phyloP scores from a whole-genome alignment of 164 flowering plant species.

The Macadamia integrifolia region DNA sequence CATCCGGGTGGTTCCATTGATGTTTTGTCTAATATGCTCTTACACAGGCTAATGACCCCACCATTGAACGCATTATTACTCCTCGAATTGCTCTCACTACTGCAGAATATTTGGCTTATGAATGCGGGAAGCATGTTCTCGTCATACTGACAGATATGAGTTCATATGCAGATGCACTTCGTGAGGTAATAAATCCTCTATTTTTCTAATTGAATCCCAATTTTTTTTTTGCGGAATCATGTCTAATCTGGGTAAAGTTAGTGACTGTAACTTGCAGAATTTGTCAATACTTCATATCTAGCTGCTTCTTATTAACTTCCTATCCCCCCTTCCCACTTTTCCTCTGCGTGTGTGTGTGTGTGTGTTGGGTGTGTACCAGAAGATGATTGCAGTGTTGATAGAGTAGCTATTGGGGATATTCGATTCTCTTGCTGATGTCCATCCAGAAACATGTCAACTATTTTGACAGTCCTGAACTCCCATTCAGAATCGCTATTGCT shows the following conservation, averaged over 20 bases:
- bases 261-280: not conserved
- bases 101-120: conserved; percentile 96
- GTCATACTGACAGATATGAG: conserved; percentile 97
- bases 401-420: too few species aligned
- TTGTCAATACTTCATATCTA: not conserved
- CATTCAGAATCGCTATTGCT: too few species aligned
- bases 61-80: conserved; percentile 94
- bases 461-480: too few species aligned
- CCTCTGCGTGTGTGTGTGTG: too few species aligned
- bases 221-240: too few species aligned
- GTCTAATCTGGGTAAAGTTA: not conserved
- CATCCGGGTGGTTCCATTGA: too few species aligned
- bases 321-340: too few species aligned
- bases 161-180: conserved; percentile 98
- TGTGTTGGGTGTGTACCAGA: too few species aligned
- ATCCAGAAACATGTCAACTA: not conserved
- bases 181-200: conserved; percentile 54
- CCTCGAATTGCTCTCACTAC: conserved; percentile 97
- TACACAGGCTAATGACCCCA: conserved; percentile 93
- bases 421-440: not conserved
- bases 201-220: not conserved
- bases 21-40: conserved; percentile 10
- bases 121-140: conserved; percentile 97
- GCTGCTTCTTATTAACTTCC: too few species aligned
- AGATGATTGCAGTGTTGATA: too few species aligned